A percentile compares a stretch with the other conserved stretches of the same genome.
Conservation (phyloP, 2,329 filamentous ascomycete genomes). For the Trichoderma oligosporum region DNA sequence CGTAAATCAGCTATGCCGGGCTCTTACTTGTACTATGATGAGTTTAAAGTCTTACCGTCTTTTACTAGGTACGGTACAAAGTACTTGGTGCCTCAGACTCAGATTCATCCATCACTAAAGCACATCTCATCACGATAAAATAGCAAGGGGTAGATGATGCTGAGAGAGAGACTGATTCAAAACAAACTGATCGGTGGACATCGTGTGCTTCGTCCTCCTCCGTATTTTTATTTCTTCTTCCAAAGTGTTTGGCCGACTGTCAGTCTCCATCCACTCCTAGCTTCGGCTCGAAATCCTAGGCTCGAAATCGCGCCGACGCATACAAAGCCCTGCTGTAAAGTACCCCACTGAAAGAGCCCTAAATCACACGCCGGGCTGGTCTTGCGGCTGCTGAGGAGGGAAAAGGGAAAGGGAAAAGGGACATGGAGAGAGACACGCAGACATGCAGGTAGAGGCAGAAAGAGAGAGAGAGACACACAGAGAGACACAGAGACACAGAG, state of each 20-base stretch:
- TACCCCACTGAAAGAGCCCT: slow-evolving; percentile 9
- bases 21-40: too few relatives aligned
- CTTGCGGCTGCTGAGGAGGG: slow-evolving; percentile 2
- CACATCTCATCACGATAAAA: background rate
- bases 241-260: background rate
- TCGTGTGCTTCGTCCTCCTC: background rate
- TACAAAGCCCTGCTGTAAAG: background rate
- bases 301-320: slow-evolving; percentile 15
- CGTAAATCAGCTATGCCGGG: too few relatives aligned
- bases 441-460: too few relatives aligned
- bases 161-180: background rate
- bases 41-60: background rate
- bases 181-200: too few relatives aligned
- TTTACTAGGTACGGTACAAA: too few relatives aligned
- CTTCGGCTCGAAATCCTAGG: background rate
- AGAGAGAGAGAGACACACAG: too few relatives aligned
- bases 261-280: background rate
- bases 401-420: background rate
- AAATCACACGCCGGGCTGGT: slow-evolving; percentile 6
- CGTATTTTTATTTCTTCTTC: slow-evolving; percentile 13
- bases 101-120: background rate
- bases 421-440: too few relatives aligned
- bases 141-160: background rate
- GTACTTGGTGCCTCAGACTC: background rate
- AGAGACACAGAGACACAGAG: background rate